These are phyloP conservation scores for Citrus mangshanensis DNA, from an alignment of 345 rosid genomes.

Conservation along the genomic window DNA sequence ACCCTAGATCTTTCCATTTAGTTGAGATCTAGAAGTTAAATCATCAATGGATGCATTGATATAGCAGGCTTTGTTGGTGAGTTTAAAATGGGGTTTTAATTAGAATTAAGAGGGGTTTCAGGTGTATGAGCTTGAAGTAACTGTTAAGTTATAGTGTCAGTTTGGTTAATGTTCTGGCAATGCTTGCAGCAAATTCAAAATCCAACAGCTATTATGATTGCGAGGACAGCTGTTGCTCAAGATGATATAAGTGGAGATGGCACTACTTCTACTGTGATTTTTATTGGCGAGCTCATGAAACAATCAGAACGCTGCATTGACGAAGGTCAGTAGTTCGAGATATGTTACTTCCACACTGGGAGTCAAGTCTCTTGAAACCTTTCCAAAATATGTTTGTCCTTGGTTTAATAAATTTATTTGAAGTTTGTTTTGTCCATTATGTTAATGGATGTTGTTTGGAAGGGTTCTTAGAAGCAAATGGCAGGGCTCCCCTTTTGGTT, in stretches of 20 bases:
- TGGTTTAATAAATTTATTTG: neutral
- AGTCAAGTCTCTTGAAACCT: neutral
- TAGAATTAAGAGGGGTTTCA: neutral
- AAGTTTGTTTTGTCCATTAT: neutral
- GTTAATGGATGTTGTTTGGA: neutral
- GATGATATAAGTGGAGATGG: slow-evolving; percentile 98
- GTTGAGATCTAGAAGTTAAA: neutral
- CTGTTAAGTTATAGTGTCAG: neutral
- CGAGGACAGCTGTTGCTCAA: slow-evolving; percentile 98
- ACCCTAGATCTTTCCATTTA: neutral
- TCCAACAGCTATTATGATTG: slow-evolving; percentile 98
- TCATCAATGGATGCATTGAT: neutral
- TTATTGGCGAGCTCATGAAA: slow-evolving; percentile 97
- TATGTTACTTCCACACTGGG: neutral
- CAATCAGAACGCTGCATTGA: slow-evolving; percentile 96
- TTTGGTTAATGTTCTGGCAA: slow-evolving; percentile 16
- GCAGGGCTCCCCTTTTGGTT: neutral
- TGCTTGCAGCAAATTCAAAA: slow-evolving; percentile 91
- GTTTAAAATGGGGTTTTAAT: neutral
- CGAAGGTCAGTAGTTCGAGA: slow-evolving; percentile 55
- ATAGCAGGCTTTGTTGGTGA: neutral
- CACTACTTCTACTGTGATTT: slow-evolving; percentile 89
- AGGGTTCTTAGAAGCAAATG: neutral
- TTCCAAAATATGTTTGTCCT: neutral
- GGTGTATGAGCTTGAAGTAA: neutral